phyloP scores from a whole-genome alignment of 2,329 filamentous ascomycete species.

The Alternaria triticina region DNA sequence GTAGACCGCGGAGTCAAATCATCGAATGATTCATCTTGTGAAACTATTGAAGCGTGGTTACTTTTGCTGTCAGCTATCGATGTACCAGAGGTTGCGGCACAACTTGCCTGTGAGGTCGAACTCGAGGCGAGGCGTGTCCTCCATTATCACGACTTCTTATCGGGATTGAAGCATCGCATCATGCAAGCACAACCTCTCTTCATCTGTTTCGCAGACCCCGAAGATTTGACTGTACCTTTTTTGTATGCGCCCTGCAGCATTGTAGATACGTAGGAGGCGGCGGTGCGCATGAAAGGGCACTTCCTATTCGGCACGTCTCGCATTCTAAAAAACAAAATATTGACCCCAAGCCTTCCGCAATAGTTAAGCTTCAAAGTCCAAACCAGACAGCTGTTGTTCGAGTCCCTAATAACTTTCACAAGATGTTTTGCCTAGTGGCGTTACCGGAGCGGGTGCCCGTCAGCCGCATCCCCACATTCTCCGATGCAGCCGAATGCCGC shows the following conservation, averaged over 20 bases:
- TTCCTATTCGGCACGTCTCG: background rate
- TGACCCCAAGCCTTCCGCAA: background rate
- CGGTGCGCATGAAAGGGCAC: background rate
- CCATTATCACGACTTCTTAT: background rate
- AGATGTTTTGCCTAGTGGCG: background rate
- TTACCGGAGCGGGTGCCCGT: background rate
- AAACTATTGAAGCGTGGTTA: background rate
- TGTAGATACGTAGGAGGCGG: background rate
- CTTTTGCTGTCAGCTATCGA: background rate
- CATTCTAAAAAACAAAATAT: background rate
- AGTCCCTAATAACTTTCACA: background rate
- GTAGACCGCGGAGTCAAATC: background rate
- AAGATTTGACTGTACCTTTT: background rate
- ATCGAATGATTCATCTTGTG: background rate
- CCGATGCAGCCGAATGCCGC: conserved; percentile 8
- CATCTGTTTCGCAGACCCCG: background rate
- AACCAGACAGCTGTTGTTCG: background rate
- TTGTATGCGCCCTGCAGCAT: background rate
- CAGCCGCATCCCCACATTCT: conserved; percentile 23
- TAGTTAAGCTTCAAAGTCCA: background rate
- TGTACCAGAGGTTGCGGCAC: background rate
- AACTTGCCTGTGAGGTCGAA: background rate
- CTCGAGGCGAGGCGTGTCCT: background rate
- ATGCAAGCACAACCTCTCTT: background rate
- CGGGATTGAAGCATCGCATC: background rate